Evolutionary conservation across 2,329 filamentous ascomycete species (phyloP), one percentile per base, ranked within the genome.

Genomic region (Fusarium sarcochroum): DNA sequence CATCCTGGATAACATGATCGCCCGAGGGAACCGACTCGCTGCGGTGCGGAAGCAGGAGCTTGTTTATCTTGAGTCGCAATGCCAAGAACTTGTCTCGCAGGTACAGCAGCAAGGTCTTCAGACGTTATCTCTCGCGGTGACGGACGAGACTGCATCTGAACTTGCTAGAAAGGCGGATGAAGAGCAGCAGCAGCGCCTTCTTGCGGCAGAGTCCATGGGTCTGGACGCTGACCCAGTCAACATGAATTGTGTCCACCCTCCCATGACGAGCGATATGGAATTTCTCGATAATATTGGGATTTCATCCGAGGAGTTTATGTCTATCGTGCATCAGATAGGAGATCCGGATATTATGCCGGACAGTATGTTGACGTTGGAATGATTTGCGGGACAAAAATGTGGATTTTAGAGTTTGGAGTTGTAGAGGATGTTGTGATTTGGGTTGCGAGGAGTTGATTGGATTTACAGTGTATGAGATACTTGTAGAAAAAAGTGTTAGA

Each of bases 231-330:
- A 62, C 32, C n/a, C 52, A 10, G 30, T 61, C 17, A 23, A 60
- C 1, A 23, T 65, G 42, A 37, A 62, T 15, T 59, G 53, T 10
- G 38, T 58, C 1, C 64, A 53, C 18, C 48, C 60, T 13, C 64
- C 58, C 14, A 40, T 58, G 20, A 64, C 63, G 6, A 73, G 45
- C n/a, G 74, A 74, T 52, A 68, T 75, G 25, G 76, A 78, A 21
- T 76, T 80, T 30, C 67, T 81, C 10, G 76, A 79, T 11, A 76
- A 73, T 35, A 76, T 81, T 58, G 80, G 80, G 0, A 80, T 80
- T 18, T 81, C 79, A 0, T 80, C 77, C 0, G 74, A 78, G 34
- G 78, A 80, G n/a, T 80, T 81, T 35, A 57, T 80, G 11, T 73
- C 73, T 0, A 78, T 81, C 10, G 76, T 80, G 14, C 70, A 81